phyloP scores from a whole-genome alignment of 495 filamentous ascomycete species.

The Penicillium canescens region DNA sequence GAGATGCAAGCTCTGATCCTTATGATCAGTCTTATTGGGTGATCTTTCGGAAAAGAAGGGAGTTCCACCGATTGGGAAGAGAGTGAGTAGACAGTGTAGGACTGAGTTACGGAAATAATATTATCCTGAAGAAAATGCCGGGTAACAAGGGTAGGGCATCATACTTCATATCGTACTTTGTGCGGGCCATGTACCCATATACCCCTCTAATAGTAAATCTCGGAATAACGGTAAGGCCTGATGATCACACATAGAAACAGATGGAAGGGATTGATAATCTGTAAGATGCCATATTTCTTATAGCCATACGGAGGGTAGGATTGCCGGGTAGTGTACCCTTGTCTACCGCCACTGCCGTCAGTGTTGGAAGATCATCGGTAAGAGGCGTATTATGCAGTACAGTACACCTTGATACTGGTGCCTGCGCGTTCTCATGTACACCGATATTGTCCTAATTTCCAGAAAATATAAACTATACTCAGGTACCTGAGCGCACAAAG shows the following conservation, averaged over 20 bases:
- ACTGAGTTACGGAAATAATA: not conserved
- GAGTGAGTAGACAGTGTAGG: not conserved
- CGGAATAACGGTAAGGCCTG: not conserved
- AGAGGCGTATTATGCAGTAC: constrained; percentile 7
- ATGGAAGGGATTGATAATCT: constrained; percentile 27
- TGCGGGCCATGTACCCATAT: not conserved
- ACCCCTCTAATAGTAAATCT: not conserved
- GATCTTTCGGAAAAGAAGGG: constrained; percentile 17
- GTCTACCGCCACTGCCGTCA: constrained; percentile 32
- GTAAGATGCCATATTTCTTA: no score
- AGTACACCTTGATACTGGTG: not conserved
- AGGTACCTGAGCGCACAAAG: not conserved
- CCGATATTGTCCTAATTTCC: not conserved
- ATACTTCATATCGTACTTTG: not conserved
- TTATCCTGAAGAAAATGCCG: not conserved
- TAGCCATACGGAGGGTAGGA: not conserved
- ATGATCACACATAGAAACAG: constrained; percentile 14
- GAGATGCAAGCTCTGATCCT: constrained; percentile 14
- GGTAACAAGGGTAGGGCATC: not conserved
- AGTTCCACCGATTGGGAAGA: constrained; percentile 13
- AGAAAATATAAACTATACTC: not conserved
- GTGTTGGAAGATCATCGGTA: constrained; percentile 26
- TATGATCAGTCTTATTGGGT: constrained; percentile 11
- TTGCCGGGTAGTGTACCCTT: constrained; percentile 14
- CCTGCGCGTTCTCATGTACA: no score